Evolutionary conservation across 108 stramenopile genomes (phyloP), one percentile per base, ranked within the genome.

Genomic region (Pseudonitzschia pungens): DNA sequence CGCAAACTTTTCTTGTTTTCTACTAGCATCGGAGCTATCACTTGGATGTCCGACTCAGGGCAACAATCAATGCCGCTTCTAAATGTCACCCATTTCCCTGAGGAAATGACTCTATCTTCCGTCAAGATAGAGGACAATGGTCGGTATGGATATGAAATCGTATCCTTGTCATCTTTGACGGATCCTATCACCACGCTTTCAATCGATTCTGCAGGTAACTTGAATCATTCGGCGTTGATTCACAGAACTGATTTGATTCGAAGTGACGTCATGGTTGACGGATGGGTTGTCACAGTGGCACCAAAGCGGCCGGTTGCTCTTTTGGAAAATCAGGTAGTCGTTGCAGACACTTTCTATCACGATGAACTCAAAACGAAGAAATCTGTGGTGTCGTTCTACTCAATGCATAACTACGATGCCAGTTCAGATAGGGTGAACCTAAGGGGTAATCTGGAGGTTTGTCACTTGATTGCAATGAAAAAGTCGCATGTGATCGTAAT

Each of bases 1-100:
- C 77, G 79, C 32, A 86, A 81, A 60, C 36, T 86, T 0, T 73
- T 83, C 40, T 62, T 83, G 26, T 76, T 86, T 62, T 79, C 81
- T 20, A 68, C 85, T 28, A 70, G 50, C 53, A 21, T 68, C 29
- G 79, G 76, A 16, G 71, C 76, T 1, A 77, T 86, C 52, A 75
- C 79, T 3, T 86, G 85, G 85, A 74, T 86, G 54, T 77, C 76
- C 26, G 77, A 82, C 56, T 65, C 63, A 20, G 48, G 65, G 40
- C 45, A 60, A 4, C 1, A 8, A 10, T 51, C 68, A 32, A 20
- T 43, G n/a, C 40, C 32, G 18, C 22, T 33, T 52, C 27, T 65
- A 14, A 59, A 18, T 18, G 70, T 68, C 27, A 32, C 58, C 36
- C 45, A 48, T 18, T 48, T 14, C 10, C n/a, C 24, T 18, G 68